These are phyloP conservation scores for Taiozyma sp. DNA, from an alignment of 1,139 yeast genomes.

Conservation along the genomic window DNA sequence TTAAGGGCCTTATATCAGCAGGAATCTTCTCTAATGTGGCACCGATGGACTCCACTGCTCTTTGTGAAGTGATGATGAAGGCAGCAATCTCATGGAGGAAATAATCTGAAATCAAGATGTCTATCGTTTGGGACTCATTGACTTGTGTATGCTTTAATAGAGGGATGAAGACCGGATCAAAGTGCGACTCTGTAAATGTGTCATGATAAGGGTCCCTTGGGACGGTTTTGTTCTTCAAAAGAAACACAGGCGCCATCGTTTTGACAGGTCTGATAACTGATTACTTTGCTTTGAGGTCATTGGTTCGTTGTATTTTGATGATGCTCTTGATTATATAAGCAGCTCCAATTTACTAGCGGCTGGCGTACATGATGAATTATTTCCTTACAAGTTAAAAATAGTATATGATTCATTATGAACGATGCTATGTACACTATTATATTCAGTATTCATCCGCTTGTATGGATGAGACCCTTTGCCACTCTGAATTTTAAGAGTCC, in stretches of 20 bases:
- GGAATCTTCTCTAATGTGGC: conserved; percentile 33
- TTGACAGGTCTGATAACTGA: not conserved
- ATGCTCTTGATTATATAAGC: not conserved
- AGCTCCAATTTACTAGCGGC: no score
- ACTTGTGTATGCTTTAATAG: conserved; percentile 57
- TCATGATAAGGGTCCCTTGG: conserved; percentile 61
- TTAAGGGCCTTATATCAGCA: conserved; percentile 14
- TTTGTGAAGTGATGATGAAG: conserved; percentile 80
- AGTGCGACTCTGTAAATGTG: conserved; percentile 30
- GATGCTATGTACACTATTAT: not conserved
- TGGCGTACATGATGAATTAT: not conserved
- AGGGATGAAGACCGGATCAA: conserved; percentile 55
- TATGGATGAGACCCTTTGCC: not conserved
- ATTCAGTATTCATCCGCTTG: not conserved
- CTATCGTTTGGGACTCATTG: conserved; percentile 38
- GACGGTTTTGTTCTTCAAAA: conserved; percentile 62
- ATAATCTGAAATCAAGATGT: conserved; percentile 35
- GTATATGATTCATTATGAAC: no score
- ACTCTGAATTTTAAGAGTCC: conserved; percentile 2
- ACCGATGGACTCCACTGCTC: conserved; percentile 80
- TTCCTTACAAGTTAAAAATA: not conserved
- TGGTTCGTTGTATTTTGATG: not conserved
- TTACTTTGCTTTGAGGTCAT: not conserved
- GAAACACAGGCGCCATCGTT: conserved; percentile 6
- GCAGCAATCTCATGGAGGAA: conserved; percentile 40